Conservation (phyloP, 805 yeast genomes). For the Monosporozyma yasuniensis region DNA sequence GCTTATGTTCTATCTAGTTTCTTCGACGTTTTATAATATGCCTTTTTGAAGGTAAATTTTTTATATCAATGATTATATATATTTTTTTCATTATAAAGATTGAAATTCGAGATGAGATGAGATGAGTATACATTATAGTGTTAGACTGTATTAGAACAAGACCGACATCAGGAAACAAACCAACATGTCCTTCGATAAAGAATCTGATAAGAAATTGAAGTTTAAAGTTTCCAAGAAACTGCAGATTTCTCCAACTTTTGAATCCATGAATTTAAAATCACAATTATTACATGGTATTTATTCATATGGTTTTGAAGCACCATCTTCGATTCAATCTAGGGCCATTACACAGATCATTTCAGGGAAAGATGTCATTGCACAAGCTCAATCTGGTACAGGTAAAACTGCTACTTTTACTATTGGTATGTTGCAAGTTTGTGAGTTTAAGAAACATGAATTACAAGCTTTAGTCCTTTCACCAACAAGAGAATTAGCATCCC, state of each 20-base stretch:
- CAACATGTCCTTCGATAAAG: conserved; percentile 51
- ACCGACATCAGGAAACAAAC: no score
- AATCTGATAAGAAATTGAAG: conserved; percentile 48
- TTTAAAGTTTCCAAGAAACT: conserved; percentile 53
- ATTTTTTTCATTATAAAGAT: background rate
- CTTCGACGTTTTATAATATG: background rate
- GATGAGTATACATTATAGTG: no score
- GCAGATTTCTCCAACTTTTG: conserved; percentile 50
- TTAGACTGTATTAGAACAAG: no score
- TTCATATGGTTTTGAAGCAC: conserved; percentile 88
- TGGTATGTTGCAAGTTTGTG: conserved; percentile 82
- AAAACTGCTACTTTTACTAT: conserved; percentile 98
- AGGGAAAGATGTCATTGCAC: conserved; percentile 93
- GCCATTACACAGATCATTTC: conserved; percentile 90
- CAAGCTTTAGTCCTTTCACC: conserved; percentile 93
- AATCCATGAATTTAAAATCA: conserved; percentile 65
- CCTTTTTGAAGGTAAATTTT: background rate
- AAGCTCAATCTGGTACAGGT: conserved; percentile 98
- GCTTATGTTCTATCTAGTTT: no score
- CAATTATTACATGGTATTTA: conserved; percentile 54
- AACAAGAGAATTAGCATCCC: conserved; percentile 91
- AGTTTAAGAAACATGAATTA: conserved; percentile 58
- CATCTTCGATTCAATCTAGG: conserved; percentile 94
- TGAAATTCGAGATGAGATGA: conserved; percentile 4
- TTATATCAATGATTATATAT: background rate